These are phyloP conservation scores for Aspergillus luchuensis DNA, from an alignment of 2,329 filamentous ascomycete genomes.

Conservation along the genomic window DNA sequence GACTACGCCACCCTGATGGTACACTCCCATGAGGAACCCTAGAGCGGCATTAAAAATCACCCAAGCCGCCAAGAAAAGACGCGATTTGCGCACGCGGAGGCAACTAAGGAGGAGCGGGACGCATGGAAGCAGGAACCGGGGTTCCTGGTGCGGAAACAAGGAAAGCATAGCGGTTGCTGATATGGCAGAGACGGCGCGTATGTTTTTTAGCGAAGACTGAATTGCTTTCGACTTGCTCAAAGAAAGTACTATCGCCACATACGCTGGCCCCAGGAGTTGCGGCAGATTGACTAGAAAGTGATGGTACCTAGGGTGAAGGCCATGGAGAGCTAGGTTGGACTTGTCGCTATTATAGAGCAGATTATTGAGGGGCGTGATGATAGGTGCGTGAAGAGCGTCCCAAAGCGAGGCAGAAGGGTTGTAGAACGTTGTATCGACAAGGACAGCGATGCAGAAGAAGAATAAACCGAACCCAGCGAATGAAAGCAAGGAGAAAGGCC, in stretches of 20 bases:
- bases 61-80: conserved; percentile 49
- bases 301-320: conserved; percentile 77
- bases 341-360: conserved; percentile 71
- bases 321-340: conserved; percentile 72
- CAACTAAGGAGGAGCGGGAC: conserved; percentile 55
- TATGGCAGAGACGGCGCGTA: conserved; percentile 46
- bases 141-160: conserved; percentile 55
- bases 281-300: conserved; percentile 72
- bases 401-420: conserved; percentile 38
- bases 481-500: conserved; percentile 61
- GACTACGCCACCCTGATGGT: conserved; percentile 57
- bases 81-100: conserved; percentile 44
- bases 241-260: conserved; percentile 51
- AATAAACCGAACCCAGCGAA: conserved; percentile 66
- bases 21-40: conserved; percentile 54
- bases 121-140: conserved; percentile 54
- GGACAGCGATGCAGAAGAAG: conserved; percentile 72
- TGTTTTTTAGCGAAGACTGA: conserved; percentile 40
- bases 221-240: conserved; percentile 50
- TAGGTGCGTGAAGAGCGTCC: conserved; percentile 57
- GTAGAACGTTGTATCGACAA: conserved; percentile 86
- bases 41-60: conserved; percentile 52
- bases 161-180: conserved; percentile 49
- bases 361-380: conserved; percentile 78
- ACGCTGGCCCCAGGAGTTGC: conserved; percentile 70